Conservation (phyloP, 1,284 basidiomycete species). For the Papiliotrema fonsecae region DNA sequence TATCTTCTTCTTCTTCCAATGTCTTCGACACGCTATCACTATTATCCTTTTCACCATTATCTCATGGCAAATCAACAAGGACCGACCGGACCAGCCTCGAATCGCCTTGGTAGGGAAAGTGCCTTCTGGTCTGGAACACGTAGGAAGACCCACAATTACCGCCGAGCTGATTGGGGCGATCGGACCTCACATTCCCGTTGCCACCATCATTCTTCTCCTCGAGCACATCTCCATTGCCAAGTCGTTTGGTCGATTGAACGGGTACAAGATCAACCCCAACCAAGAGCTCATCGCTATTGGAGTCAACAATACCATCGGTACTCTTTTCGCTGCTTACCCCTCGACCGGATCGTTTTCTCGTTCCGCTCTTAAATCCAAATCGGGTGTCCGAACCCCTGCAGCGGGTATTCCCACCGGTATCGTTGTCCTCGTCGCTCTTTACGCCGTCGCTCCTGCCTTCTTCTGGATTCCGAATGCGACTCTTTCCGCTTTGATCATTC, state of each 20-base stretch:
- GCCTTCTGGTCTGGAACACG: conserved; percentile 73
- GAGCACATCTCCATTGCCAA: conserved; percentile 97
- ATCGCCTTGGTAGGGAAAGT: conserved; percentile 82
- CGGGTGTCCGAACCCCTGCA: conserved; percentile 88
- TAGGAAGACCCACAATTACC: conserved; percentile 68
- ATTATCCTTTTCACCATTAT: conserved; percentile 79
- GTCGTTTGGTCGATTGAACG: conserved; percentile 91
- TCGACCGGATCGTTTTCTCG: conserved; percentile 98
- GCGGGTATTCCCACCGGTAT: conserved; percentile 84
- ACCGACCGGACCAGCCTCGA: conserved; percentile 61
- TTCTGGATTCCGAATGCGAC: conserved; percentile 57
- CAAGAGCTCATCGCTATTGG: conserved; percentile 97
- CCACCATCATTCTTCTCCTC: conserved; percentile 88
- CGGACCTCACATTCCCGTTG: conserved; percentile 75
- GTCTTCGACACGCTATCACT: conserved; percentile 80
- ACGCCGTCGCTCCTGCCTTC: conserved; percentile 86
- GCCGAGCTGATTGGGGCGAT: conserved; percentile 62
- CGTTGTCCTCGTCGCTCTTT: conserved; percentile 87
- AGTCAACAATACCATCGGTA: conserved; percentile 66
- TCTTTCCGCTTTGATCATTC: conserved; percentile 91
- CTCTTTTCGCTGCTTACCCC: conserved; percentile 85
- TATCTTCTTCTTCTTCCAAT: conserved; percentile 80
- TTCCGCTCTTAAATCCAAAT: conserved; percentile 91
- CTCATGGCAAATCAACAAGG: conserved; percentile 73
- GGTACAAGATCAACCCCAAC: conserved; percentile 96